A percentile compares a stretch with the other conserved stretches of the same genome.
Evolutionary conservation across 768 basidiomycete species (phyloP).

Genomic region (Mycena olivaceomarginata): DNA sequence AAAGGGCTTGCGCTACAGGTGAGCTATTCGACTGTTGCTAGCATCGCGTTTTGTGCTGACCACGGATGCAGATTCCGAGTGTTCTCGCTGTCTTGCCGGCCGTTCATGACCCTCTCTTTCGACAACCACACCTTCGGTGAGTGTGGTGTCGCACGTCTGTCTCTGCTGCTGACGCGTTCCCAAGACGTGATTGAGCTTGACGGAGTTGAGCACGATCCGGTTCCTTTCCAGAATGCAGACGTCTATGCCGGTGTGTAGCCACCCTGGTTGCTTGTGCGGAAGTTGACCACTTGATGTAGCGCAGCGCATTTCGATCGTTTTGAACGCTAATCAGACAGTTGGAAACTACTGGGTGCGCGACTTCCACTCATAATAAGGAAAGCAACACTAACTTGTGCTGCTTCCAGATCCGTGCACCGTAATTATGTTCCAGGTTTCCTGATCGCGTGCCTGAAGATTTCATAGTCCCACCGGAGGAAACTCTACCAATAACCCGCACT

Average conservation of each 20-base stretch:
- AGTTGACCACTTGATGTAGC: slow-evolving; percentile 38
- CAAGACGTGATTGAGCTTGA: slow-evolving; percentile 60
- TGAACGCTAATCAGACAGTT: slow-evolving; percentile 64
- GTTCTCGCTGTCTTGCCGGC: slow-evolving; percentile 67
- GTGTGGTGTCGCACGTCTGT: neutral
- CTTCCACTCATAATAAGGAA: slow-evolving; percentile 3
- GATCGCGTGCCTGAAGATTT: no score
- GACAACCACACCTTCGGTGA: slow-evolving; percentile 59
- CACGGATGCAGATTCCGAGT: slow-evolving; percentile 65
- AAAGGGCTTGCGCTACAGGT: slow-evolving; percentile 65
- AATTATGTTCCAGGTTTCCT: neutral
- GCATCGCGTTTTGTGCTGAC: neutral
- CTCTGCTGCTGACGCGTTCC: neutral
- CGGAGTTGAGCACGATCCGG: slow-evolving; percentile 61
- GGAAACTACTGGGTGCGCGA: slow-evolving; percentile 63
- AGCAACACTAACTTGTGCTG: no score
- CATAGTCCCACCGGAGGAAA: slow-evolving; percentile 47
- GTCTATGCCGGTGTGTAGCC: slow-evolving; percentile 60
- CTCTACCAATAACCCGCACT: slow-evolving; percentile 51
- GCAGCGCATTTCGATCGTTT: slow-evolving; percentile 59
- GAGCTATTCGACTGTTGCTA: slow-evolving; percentile 8
- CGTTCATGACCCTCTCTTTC: slow-evolving; percentile 60
- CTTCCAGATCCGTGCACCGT: neutral
- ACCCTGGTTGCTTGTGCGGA: no score
- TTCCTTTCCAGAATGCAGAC: slow-evolving; percentile 61